Conservation (phyloP, 345 rosid genomes). For the Gossypium bickii region DNA sequence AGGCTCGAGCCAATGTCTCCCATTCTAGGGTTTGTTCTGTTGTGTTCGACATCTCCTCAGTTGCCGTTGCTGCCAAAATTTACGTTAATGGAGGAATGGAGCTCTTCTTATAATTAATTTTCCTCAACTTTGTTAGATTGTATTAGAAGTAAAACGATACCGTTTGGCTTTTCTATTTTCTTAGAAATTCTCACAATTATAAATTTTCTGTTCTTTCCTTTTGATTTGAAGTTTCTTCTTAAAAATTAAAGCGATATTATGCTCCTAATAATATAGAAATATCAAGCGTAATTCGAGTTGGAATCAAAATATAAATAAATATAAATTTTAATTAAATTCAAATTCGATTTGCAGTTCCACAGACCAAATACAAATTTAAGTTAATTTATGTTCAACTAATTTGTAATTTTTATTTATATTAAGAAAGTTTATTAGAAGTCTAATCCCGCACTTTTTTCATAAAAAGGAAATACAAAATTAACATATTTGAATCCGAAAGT, state of each 20-base stretch:
- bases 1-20: conserved; percentile 86
- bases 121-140: too few species aligned
- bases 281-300: too few species aligned
- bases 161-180: too few species aligned
- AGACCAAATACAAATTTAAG: not conserved
- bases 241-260: too few species aligned
- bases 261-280: too few species aligned
- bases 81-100: not conserved
- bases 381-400: not conserved
- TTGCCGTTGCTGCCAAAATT: not conserved
- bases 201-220: too few species aligned
- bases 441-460: not conserved
- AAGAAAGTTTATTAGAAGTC: not conserved
- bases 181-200: too few species aligned
- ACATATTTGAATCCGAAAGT: not conserved
- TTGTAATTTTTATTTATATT: not conserved
- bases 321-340: too few species aligned
- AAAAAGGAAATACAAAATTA: not conserved
- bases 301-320: too few species aligned
- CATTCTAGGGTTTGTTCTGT: conserved; percentile 55
- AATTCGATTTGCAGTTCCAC: too few species aligned
- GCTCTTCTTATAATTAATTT: not conserved
- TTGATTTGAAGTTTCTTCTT: too few species aligned
- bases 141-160: too few species aligned
- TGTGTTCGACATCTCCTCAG: conserved; percentile 27